Evolutionary conservation across 2,329 filamentous ascomycete species (phyloP).

Genomic region (Chaetomiaceae sp.): DNA sequence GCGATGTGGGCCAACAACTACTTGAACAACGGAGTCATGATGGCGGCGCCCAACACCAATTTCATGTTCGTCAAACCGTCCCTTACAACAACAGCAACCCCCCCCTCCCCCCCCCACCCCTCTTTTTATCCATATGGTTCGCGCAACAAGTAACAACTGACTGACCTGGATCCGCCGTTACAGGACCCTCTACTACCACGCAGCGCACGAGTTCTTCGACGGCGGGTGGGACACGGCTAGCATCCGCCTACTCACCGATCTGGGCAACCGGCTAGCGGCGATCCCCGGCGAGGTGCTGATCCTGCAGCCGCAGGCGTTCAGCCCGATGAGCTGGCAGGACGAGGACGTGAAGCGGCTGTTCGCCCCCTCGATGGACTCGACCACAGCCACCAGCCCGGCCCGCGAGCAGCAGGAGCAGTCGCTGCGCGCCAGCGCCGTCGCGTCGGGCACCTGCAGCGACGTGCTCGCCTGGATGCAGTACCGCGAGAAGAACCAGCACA

Average conservation of each 20-base stretch:
- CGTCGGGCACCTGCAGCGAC: neutral
- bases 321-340: constrained; percentile 6
- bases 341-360: constrained; percentile 11
- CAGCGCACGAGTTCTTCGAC: constrained; percentile 26
- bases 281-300: constrained; percentile 12
- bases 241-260: constrained; percentile 26
- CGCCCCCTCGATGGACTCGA: neutral
- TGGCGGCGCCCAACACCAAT: neutral
- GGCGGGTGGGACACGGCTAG: constrained; percentile 31
- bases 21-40: constrained; percentile 18
- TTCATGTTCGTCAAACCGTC: neutral
- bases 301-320: constrained; percentile 12
- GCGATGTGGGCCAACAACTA: neutral
- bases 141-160: no score
- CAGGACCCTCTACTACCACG: constrained; percentile 1
- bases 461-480: constrained; percentile 2
- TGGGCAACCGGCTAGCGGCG: constrained; percentile 40
- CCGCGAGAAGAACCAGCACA: neutral
- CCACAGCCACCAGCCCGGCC: neutral
- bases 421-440: neutral
- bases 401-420: neutral
- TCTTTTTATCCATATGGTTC: neutral
- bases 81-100: no score
- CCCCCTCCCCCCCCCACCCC: neutral
- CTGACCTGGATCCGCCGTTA: no score